Percentiles rank a stretch among this genome's conserved stretches.
These are phyloP conservation scores for Candida awuae DNA, from an alignment of 805 yeast genomes.

Conservation along the genomic window DNA sequence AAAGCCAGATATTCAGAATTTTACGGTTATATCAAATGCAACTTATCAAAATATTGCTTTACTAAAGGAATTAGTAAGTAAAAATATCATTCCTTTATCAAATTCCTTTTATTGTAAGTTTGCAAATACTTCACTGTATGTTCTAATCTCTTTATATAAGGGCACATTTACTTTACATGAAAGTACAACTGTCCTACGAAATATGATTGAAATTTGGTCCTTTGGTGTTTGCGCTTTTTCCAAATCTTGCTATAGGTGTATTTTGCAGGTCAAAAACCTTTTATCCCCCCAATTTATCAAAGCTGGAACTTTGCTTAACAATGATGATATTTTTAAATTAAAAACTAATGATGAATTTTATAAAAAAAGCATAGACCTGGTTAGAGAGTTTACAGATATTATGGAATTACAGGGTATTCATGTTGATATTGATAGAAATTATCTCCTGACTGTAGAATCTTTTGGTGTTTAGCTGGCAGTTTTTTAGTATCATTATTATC, in stretches of 20 bases:
- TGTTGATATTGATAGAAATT: neutral
- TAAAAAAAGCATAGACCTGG: neutral
- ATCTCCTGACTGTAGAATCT: neutral
- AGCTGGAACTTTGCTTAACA: neutral
- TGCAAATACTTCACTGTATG: constrained; percentile 2
- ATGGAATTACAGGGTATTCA: constrained; percentile 1
- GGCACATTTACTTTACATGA: constrained; percentile 5
- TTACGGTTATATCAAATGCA: constrained; percentile 19
- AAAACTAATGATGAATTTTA: neutral
- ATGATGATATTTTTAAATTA: neutral
- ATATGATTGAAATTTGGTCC: constrained; percentile 5
- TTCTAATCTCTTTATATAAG: constrained; percentile 3
- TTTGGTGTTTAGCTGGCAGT: too few relatives aligned
- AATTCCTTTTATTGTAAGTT: constrained; percentile 35
- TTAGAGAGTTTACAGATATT: neutral
- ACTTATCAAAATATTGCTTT: constrained; percentile 6
- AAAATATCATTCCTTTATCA: neutral
- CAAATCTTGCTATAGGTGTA: neutral
- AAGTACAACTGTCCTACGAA: neutral
- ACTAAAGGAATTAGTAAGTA: constrained; percentile 1
- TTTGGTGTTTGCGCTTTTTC: constrained; percentile 1
- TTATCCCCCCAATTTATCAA: neutral
- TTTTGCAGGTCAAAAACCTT: neutral
- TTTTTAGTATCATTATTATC: too few relatives aligned
- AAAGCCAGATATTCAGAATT: constrained; percentile 32